Percentiles rank a stretch among this genome's conserved stretches.
Conservation (phyloP, 805 yeast genomes). For the Cyberlindnera euphorbiiphila region DNA sequence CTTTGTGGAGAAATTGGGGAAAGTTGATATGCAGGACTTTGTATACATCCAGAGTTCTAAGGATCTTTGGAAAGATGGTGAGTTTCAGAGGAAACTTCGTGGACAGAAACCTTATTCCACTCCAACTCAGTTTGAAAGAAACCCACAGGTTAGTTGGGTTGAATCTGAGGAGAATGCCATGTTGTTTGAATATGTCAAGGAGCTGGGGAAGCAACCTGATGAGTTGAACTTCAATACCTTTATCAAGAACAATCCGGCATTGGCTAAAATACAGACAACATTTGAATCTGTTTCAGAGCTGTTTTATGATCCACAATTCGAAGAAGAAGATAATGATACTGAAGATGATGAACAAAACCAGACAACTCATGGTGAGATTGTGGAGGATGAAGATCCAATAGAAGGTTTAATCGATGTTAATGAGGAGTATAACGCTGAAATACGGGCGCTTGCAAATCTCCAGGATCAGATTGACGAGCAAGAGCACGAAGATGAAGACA, state of each 20-base stretch:
- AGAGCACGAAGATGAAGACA: constrained; percentile 1
- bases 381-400: constrained; percentile 6
- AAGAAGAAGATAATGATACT: constrained; percentile 8
- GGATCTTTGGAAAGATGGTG: constrained; percentile 57
- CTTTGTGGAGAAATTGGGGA: constrained; percentile 36
- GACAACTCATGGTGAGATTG: constrained; percentile 8
- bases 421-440: constrained; percentile 8
- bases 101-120: constrained; percentile 32
- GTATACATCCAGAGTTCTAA: constrained; percentile 44
- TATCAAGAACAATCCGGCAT: constrained; percentile 21
- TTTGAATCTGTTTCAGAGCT: constrained; percentile 31
- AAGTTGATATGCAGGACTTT: constrained; percentile 11
- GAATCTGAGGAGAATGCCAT: constrained; percentile 36
- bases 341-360: constrained; percentile 5
- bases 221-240: constrained; percentile 20
- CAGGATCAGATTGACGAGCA: constrained; percentile 5
- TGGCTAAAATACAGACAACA: constrained; percentile 29
- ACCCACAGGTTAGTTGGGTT: constrained; percentile 35
- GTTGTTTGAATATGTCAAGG: constrained; percentile 31
- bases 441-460: constrained; percentile 4
- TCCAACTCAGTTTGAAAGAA: constrained; percentile 28
- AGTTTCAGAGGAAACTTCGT: constrained; percentile 42
- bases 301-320: constrained; percentile 27
- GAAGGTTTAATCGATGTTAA: constrained; percentile 1
- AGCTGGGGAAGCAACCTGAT: constrained; percentile 7